These are phyloP conservation scores for Friedmanniomyces simplex DNA, from an alignment of 495 filamentous ascomycete genomes.

Conservation along the genomic window DNA sequence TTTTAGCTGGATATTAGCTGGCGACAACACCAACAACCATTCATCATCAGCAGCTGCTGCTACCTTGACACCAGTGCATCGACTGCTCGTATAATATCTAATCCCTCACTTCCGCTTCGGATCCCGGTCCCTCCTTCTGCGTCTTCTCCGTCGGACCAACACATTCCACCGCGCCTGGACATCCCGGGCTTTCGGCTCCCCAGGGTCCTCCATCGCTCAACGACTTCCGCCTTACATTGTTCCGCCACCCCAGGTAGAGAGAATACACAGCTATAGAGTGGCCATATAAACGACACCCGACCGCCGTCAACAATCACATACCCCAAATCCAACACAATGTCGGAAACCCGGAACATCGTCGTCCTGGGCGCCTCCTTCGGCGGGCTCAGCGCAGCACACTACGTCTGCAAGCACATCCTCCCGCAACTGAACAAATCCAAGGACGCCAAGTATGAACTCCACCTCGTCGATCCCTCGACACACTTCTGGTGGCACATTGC, in stretches of 20 bases:
- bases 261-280: too few species aligned
- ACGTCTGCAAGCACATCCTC: constrained; percentile 26
- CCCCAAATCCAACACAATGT: constrained; percentile 10
- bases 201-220: neutral
- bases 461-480: constrained; percentile 30
- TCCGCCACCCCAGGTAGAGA: neutral
- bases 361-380: constrained; percentile 29
- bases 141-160: too few species aligned
- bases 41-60: too few species aligned
- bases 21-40: too few species aligned
- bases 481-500: constrained; percentile 34
- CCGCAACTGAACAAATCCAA: constrained; percentile 20
- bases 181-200: constrained; percentile 26
- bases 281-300: too few species aligned
- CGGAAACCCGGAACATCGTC: constrained; percentile 25
- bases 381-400: constrained; percentile 18
- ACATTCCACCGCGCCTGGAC: too few species aligned
- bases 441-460: constrained; percentile 26
- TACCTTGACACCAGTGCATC: too few species aligned
- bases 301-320: neutral
- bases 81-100: too few species aligned
- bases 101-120: too few species aligned
- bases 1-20: too few species aligned
- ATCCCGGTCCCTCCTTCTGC: too few species aligned
- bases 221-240: neutral